phyloP scores from a whole-genome alignment of 805 yeast genomes.

The Starmerella lactis-condensi region DNA sequence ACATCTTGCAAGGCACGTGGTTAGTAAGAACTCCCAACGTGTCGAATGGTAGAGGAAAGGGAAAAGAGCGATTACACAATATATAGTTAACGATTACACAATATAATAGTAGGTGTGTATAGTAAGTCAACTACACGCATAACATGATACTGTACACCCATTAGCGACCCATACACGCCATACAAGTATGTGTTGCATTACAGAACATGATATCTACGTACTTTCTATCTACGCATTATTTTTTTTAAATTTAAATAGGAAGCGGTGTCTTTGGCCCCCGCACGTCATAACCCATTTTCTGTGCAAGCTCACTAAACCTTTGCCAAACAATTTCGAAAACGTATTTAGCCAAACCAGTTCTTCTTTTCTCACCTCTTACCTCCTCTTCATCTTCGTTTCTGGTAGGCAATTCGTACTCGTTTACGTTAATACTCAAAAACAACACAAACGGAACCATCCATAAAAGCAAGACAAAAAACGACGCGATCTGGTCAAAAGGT shows the following conservation, averaged over 20 bases:
- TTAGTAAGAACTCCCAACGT: too few relatives aligned
- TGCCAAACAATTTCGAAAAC: slow-evolving; percentile 18
- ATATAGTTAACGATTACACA: too few relatives aligned
- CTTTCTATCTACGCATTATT: too few relatives aligned
- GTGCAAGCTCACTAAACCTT: slow-evolving; percentile 28
- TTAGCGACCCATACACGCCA: too few relatives aligned
- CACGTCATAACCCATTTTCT: slow-evolving; percentile 45
- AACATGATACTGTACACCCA: too few relatives aligned
- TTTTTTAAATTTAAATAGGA: slow-evolving; percentile 3
- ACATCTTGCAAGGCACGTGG: too few relatives aligned
- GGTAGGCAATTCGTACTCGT: slow-evolving; percentile 68
- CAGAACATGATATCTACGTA: too few relatives aligned
- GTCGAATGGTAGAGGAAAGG: too few relatives aligned
- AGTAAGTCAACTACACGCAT: too few relatives aligned
- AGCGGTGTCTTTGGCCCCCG: slow-evolving; percentile 1
- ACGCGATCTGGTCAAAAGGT: slow-evolving; percentile 74
- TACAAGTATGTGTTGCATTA: too few relatives aligned
- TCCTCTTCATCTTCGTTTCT: slow-evolving; percentile 4
- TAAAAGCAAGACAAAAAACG: slow-evolving; percentile 80
- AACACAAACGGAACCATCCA: slow-evolving; percentile 91
- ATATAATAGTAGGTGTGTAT: too few relatives aligned
- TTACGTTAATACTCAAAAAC: slow-evolving; percentile 79
- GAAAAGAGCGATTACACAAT: too few relatives aligned
- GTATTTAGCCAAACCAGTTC: slow-evolving; percentile 13
- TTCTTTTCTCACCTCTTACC: slow-evolving; percentile 2